Conservation (phyloP, 139 green algal species). For the Micractinium conductrix region DNA sequence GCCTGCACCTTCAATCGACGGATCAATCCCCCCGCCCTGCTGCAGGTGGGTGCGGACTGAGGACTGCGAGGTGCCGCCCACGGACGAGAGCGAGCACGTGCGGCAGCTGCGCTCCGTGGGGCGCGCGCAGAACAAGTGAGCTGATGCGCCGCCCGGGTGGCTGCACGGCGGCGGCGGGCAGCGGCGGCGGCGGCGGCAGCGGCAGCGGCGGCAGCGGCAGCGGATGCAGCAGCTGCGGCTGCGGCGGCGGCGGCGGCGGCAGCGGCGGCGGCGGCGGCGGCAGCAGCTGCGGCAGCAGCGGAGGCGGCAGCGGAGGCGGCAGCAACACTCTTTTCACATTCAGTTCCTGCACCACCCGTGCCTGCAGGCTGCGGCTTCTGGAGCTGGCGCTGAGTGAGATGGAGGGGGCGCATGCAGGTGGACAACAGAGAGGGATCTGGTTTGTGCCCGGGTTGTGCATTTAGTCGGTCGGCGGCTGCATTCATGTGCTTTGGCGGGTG, state of each 20-base stretch:
- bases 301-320: too few species aligned
- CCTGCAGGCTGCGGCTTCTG: conserved; percentile 33
- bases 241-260: too few species aligned
- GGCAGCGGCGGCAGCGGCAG: too few species aligned
- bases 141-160: background rate
- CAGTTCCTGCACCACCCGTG: background rate
- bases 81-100: conserved; percentile 6
- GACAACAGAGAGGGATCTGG: too few species aligned
- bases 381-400: conserved; percentile 48
- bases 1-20: too few species aligned
- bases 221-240: too few species aligned
- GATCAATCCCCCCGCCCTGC: too few species aligned
- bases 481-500: too few species aligned
- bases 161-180: background rate
- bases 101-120: conserved; percentile 33
- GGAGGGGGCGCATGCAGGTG: conserved; percentile 10
- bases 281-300: background rate
- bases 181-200: background rate
- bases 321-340: background rate
- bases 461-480: too few species aligned
- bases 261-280: too few species aligned
- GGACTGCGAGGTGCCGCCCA: conserved; percentile 22
- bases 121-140: conserved; percentile 46
- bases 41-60: conserved; percentile 45
- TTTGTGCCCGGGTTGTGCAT: too few species aligned